Base-by-base conservation (phyloP, 2,329 filamentous ascomycete species). In the Raffaelea albimanens region DNA sequence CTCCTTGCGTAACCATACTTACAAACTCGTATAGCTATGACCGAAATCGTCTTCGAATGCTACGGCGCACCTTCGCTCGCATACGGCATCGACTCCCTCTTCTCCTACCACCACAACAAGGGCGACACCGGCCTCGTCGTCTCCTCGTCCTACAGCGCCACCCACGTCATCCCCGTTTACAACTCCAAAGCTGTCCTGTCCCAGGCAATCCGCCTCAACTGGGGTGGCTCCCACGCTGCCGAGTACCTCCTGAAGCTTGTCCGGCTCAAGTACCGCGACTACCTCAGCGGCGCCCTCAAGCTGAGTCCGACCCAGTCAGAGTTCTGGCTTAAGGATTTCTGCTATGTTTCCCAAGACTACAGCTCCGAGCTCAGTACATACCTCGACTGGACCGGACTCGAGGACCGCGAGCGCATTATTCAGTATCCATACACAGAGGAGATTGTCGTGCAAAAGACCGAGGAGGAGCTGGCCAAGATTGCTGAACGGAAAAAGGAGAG, bases 391-490 rank as follows among this genome's bases (percentile, higher is more conserved):
- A 87, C 83, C 0, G 90, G 89, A 0, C 70, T 98, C 0, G 91
- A 97, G 59, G 88, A 95, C 54, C 77, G 93, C 38, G 87, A 97
- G 58, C 76, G 84, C 54, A 82, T 96, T 40, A 80, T 98, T 4
- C 93, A 98, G 61, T 94, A 94, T 56, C 93, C 93, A 0, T 98
- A 80, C 61, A 94, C 87, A 0, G 93, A 98, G 64, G 90, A 95
- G 55, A 73, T 97, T 3, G 72, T 96, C 2, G 67, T 90, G 0
- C 87, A 95, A 61, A 98, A 98, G 69, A 93, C 85, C 2, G 87
- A 95, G 60, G 93, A 97, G 62, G 93, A 98, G 63, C 75, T 98
- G 16, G 88, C 87, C 2, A 77, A 82, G 38, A 87, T 94, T 53
- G 89, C 91, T 11, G 93, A 98, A 70, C 85, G 91, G 62, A 88